These are phyloP conservation scores for Naematelia aurantialba DNA, from an alignment of 768 basidiomycete species.

Conservation along the genomic window DNA sequence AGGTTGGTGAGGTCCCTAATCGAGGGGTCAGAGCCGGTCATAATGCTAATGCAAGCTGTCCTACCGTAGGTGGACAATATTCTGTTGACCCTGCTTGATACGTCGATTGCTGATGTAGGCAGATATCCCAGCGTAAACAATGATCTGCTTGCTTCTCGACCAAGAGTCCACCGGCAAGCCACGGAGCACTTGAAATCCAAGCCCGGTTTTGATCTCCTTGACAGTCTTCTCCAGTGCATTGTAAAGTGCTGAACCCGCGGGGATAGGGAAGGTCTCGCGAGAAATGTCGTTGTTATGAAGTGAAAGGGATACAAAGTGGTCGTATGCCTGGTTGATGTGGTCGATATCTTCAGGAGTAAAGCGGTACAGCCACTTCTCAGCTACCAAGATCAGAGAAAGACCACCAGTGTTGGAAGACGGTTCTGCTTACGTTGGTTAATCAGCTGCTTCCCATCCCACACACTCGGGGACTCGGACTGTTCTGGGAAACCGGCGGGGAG, in stretches of 20 bases:
- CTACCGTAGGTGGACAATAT: conserved; percentile 25
- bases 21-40: neutral
- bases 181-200: conserved; percentile 27
- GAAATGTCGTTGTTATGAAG: conserved; percentile 17
- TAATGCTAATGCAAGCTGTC: neutral
- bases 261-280: conserved; percentile 21
- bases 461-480: conserved; percentile 10
- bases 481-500: conserved; percentile 21
- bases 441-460: conserved; percentile 27
- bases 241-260: conserved; percentile 7
- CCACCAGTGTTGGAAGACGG: too few relatives aligned
- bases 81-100: conserved; percentile 8
- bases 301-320: conserved; percentile 21
- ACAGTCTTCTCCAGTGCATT: conserved; percentile 8
- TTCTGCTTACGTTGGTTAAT: conserved; percentile 28
- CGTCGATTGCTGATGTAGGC: conserved; percentile 18
- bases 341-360: conserved; percentile 20
- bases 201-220: conserved; percentile 24
- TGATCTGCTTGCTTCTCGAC: conserved; percentile 19
- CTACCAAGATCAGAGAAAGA: conserved; percentile 8
- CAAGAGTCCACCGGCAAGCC: conserved; percentile 30
- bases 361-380: conserved; percentile 24
- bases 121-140: conserved; percentile 26
- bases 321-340: conserved; percentile 16
- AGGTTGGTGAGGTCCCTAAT: conserved; percentile 26